Conservation (phyloP, 257 asterid genomes). For the Petunia axillaris region DNA sequence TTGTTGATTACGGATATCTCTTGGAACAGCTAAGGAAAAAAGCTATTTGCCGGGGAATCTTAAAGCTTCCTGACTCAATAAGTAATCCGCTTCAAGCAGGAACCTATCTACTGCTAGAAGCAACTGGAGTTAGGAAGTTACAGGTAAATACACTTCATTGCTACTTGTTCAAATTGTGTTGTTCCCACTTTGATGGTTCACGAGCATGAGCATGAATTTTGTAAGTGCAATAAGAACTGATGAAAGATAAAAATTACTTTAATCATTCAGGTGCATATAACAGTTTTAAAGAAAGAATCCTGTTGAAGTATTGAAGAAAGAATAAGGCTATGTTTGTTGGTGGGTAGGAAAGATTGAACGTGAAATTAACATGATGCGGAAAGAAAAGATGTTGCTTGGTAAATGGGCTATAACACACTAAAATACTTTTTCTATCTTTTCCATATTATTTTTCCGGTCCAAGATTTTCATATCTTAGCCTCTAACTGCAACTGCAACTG, state of each 20-base stretch:
- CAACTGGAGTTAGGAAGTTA: constrained; percentile 32
- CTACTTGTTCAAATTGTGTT: constrained; percentile 9
- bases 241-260: not conserved
- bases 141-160: constrained; percentile 20
- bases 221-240: not conserved
- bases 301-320: not conserved
- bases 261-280: not conserved
- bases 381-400: not conserved
- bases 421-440: not conserved
- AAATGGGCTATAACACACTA: constrained; percentile 9
- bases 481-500: not conserved
- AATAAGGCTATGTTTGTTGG: constrained; percentile 4
- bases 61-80: constrained; percentile 12
- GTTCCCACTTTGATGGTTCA: constrained; percentile 6
- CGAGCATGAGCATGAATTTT: not conserved
- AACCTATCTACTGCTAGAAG: constrained; percentile 29
- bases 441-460: not conserved
- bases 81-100: constrained; percentile 38
- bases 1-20: constrained; percentile 28
- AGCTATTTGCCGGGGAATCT: constrained; percentile 31
- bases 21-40: constrained; percentile 29
- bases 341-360: not conserved
- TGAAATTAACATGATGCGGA: not conserved
- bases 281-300: not conserved
- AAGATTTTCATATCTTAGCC: not conserved